phyloP scores from a whole-genome alignment of 768 basidiomycete species.

The Russula sp. region DNA sequence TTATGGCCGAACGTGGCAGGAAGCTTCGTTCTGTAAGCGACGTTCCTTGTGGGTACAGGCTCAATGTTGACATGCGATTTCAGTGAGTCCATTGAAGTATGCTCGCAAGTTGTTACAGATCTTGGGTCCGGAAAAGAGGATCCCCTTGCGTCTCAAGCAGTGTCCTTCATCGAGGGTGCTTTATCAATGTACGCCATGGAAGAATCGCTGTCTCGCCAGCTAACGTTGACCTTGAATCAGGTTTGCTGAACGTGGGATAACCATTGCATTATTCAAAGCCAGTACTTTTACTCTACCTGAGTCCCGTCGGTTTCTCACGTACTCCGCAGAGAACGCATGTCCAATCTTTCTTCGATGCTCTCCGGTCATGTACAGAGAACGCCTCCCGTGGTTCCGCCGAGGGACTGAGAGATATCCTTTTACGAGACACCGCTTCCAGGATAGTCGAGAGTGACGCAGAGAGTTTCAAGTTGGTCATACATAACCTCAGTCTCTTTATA shows the following conservation, averaged over 20 bases:
- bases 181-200: slow-evolving; percentile 41
- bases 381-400: not conserved
- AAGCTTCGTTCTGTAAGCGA: slow-evolving; percentile 46
- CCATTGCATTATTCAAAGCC: slow-evolving; percentile 55
- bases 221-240: slow-evolving; percentile 32
- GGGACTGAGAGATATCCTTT: slow-evolving; percentile 36
- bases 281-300: slow-evolving; percentile 8
- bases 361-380: slow-evolving; percentile 19
- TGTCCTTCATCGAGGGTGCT: slow-evolving; percentile 43
- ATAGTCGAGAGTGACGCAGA: slow-evolving; percentile 40
- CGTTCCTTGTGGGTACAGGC: not conserved
- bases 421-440: slow-evolving; percentile 41
- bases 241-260: slow-evolving; percentile 52
- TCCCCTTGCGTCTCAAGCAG: slow-evolving; percentile 51
- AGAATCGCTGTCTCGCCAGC: slow-evolving; percentile 6
- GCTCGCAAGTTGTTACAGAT: slow-evolving; percentile 42
- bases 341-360: slow-evolving; percentile 6
- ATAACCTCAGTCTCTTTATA: slow-evolving; percentile 53
- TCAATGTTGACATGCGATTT: not conserved
- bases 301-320: not conserved
- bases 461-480: slow-evolving; percentile 46
- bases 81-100: slow-evolving; percentile 51
- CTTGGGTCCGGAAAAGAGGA: slow-evolving; percentile 51
- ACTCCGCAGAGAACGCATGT: slow-evolving; percentile 11
- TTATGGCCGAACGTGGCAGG: slow-evolving; percentile 50